Evolutionary conservation across 306 rosid genomes (phyloP).

Genomic region (Arachis hypogaea): DNA sequence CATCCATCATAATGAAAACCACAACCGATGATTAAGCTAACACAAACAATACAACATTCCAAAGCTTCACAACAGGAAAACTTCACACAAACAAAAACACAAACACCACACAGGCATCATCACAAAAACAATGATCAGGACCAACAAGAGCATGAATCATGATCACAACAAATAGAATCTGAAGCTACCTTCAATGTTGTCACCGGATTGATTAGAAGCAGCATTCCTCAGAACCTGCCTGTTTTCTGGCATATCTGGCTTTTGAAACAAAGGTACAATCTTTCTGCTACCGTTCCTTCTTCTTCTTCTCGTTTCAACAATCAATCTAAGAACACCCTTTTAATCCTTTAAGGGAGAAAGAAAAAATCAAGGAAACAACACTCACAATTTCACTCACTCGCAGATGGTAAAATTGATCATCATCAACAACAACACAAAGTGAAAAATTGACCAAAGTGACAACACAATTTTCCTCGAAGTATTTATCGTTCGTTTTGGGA

Average conservation of each 20-base stretch:
- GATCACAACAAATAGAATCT: slow-evolving; percentile 37
- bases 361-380: slow-evolving; percentile 36
- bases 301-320: slow-evolving; percentile 44
- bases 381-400: slow-evolving; percentile 45
- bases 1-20: slow-evolving; percentile 24
- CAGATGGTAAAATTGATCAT: slow-evolving; percentile 39
- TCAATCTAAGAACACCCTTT: slow-evolving; percentile 56
- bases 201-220: slow-evolving; percentile 66
- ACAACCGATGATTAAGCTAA: neutral
- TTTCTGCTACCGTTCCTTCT: slow-evolving; percentile 13
- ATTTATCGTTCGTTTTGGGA: too few relatives aligned
- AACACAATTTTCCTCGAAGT: slow-evolving; percentile 20
- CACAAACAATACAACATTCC: slow-evolving; percentile 38
- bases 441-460: slow-evolving; percentile 35
- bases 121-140: slow-evolving; percentile 33
- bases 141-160: slow-evolving; percentile 36
- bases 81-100: slow-evolving; percentile 27
- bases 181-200: slow-evolving; percentile 69
- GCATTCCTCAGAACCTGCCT: slow-evolving; percentile 73
- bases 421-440: slow-evolving; percentile 8
- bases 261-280: slow-evolving; percentile 34
- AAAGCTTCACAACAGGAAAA: neutral
- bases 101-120: slow-evolving; percentile 35
- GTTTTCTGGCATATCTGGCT: slow-evolving; percentile 84
- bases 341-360: slow-evolving; percentile 26